Evolutionary conservation across 2,329 filamentous ascomycete genomes (phyloP), one percentile per base, ranked within the genome.

Genomic region (Fusarium clavum): DNA sequence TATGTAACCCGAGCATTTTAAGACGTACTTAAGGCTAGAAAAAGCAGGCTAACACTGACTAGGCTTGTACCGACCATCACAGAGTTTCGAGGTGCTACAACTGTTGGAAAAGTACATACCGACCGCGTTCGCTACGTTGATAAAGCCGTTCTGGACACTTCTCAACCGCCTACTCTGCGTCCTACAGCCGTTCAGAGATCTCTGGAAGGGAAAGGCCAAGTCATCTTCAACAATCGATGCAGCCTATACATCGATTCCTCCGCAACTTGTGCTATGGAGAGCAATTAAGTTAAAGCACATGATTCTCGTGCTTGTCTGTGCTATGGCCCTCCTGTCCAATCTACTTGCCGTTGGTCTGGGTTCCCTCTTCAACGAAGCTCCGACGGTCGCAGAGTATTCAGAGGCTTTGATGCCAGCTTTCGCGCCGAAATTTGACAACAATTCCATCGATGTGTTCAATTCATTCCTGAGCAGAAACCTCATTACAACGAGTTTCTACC

Each of bases 141-240:
- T 89, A 0, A 88, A 91, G 38, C 87, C 88, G 0, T 80, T 86
- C 2, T 88, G 88, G 84, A 76, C 88, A 0, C 71, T 89, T 0
- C 60, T 91, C 0, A 90, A 88, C 44, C 80, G 88, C 0, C 57
- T 86, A 0, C 68, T 88, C 0, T 89, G 86, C 43, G 72, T 88
- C 11, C 65, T 90, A 0, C 84, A 88, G 30, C 88, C 88, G 0
- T 84, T 88, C 20, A 80, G 85, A 4, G 82, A 86, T 16, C 76
- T 90, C 0, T 79, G 80, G 22, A 62, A 70, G 8, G 83, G 85
- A 0, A 73, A 68, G 4, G 77, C 80, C 0, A 51, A 61, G 2
- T 65, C 80, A 0, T 79, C 81, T 0, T 75, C 79, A 0, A 82
- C 85, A 0, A 63, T 87, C 0, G 73, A 85, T 6, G 75, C 80